These are phyloP conservation scores for Pseudocercospora vitis DNA, from an alignment of 2,329 filamentous ascomycete genomes.

Conservation along the genomic window DNA sequence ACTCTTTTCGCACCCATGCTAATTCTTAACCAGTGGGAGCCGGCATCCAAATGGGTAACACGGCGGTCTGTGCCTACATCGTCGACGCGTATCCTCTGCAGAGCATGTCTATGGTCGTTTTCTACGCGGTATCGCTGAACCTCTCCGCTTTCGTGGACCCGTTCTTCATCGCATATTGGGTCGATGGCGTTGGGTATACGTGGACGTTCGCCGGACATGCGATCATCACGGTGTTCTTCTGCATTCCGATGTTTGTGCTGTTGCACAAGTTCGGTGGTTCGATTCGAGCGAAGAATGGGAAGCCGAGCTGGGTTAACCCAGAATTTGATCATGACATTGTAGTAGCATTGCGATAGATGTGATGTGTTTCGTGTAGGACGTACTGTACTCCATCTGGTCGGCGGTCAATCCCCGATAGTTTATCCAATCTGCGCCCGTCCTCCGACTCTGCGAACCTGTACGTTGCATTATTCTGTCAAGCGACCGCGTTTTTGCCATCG, in stretches of 20 bases:
- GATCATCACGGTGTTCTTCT: constrained; percentile 22
- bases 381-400: too few species aligned
- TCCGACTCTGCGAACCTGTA: too few species aligned
- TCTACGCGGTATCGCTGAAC: constrained; percentile 25
- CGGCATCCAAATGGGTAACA: constrained; percentile 25
- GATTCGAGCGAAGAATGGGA: constrained; percentile 15
- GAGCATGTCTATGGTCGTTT: constrained; percentile 25
- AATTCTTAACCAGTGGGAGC: constrained; percentile 17
- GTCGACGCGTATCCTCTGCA: constrained; percentile 24
- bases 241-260: constrained; percentile 21
- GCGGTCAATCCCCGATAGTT: too few species aligned
- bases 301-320: constrained; percentile 22
- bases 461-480: too few species aligned
- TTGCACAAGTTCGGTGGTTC: constrained; percentile 19
- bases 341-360: neutral
- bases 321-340: constrained; percentile 22
- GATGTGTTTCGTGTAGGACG: too few species aligned
- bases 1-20: neutral
- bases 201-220: constrained; percentile 25
- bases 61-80: constrained; percentile 22
- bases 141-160: constrained; percentile 23
- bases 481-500: too few species aligned
- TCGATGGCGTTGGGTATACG: constrained; percentile 21
- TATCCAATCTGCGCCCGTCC: too few species aligned
- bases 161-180: constrained; percentile 24